phyloP scores from a whole-genome alignment of 192 early-diverging fungal genomes.

The Rhizophagus clarus region DNA sequence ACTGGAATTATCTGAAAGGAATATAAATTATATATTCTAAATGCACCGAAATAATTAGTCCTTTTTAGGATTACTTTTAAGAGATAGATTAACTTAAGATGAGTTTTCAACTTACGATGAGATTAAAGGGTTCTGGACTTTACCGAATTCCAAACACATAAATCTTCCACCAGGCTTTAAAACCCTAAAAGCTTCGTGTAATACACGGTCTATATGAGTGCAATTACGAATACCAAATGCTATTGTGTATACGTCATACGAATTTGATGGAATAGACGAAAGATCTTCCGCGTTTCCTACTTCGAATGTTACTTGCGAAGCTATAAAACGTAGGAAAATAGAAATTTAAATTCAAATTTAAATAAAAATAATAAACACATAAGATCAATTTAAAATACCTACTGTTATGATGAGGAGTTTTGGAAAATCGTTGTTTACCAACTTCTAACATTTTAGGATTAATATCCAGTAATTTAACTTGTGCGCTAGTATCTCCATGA shows the following conservation, averaged over 20 bases:
- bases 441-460: slow-evolving; percentile 96
- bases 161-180: slow-evolving; percentile 96
- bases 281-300: slow-evolving; percentile 92
- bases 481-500: slow-evolving; percentile 62
- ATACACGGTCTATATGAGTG: slow-evolving; percentile 86
- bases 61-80: neutral
- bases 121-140: slow-evolving; percentile 86
- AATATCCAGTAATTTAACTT: slow-evolving; percentile 92
- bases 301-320: slow-evolving; percentile 68
- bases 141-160: slow-evolving; percentile 92
- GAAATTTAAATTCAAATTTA: neutral
- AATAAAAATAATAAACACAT: slow-evolving; percentile 16
- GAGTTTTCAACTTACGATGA: slow-evolving; percentile 64
- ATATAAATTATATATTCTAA: slow-evolving; percentile 85
- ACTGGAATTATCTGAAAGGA: slow-evolving; percentile 93
- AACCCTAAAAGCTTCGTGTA: slow-evolving; percentile 90
- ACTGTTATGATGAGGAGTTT: slow-evolving; percentile 53
- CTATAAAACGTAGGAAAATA: slow-evolving; percentile 32
- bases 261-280: slow-evolving; percentile 68
- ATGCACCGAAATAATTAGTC: neutral
- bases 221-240: slow-evolving; percentile 99
- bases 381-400: slow-evolving; percentile 8
- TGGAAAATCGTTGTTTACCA: slow-evolving; percentile 74
- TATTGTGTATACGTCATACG: slow-evolving; percentile 93
- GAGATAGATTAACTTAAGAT: neutral